Conservation (phyloP, 2,329 filamentous ascomycete genomes). For the Cryphonectria radicalis region DNA sequence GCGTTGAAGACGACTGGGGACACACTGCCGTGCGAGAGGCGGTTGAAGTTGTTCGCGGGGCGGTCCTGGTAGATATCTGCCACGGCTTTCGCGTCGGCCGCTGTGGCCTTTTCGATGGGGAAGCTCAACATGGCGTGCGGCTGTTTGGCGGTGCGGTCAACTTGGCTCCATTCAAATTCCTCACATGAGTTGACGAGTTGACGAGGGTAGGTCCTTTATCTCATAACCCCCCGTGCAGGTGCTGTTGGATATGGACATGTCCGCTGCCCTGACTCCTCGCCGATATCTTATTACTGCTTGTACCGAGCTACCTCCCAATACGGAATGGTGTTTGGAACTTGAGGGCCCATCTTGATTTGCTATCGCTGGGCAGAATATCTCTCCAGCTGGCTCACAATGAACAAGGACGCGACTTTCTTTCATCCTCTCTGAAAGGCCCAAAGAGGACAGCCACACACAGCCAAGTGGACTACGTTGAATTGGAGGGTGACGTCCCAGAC, state of each 20-base stretch:
- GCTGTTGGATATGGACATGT: neutral
- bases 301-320: neutral
- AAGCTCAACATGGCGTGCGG: neutral
- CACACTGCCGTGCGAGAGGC: slow-evolving; percentile 23
- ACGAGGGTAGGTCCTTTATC: neutral
- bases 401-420: neutral
- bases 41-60: slow-evolving; percentile 14
- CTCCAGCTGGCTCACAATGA: neutral
- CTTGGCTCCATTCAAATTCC: neutral
- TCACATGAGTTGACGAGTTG: neutral
- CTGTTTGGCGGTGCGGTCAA: neutral
- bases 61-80: slow-evolving; percentile 24
- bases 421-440: neutral
- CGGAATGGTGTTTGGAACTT: neutral
- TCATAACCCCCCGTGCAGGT: neutral
- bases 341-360: neutral
- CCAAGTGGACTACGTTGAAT: neutral
- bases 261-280: neutral
- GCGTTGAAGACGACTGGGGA: slow-evolving; percentile 8
- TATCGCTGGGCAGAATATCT: neutral
- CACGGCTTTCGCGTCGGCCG: slow-evolving; percentile 19
- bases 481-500: neutral
- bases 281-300: neutral
- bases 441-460: neutral
- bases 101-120: neutral